phyloP scores from a whole-genome alignment of 2,329 filamentous ascomycete genomes.

The Calonectria hawksworthii region DNA sequence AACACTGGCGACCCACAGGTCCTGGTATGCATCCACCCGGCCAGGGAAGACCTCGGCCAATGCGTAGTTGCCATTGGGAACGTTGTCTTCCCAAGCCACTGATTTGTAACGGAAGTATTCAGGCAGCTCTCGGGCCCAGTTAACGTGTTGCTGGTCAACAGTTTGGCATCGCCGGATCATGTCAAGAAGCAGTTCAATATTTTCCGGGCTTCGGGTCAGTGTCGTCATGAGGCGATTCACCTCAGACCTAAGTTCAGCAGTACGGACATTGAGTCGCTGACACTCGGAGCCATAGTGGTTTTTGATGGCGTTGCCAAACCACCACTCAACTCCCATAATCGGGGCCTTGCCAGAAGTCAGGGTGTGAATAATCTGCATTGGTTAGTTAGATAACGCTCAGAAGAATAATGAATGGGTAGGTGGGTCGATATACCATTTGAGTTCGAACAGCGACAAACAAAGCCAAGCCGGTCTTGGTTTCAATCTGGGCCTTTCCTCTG shows the following conservation, averaged over 20 bases:
- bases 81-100: slow-evolving; percentile 69
- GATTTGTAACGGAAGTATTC: slow-evolving; percentile 65
- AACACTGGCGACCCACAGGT: slow-evolving; percentile 70
- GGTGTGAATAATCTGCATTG: slow-evolving; percentile 67
- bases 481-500: slow-evolving; percentile 68
- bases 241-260: slow-evolving; percentile 69
- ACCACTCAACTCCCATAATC: slow-evolving; percentile 70
- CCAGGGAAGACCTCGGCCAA: slow-evolving; percentile 72
- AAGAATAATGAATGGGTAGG: slow-evolving; percentile 1
- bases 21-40: slow-evolving; percentile 70
- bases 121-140: slow-evolving; percentile 66
- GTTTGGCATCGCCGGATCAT: slow-evolving; percentile 66
- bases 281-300: slow-evolving; percentile 63
- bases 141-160: slow-evolving; percentile 65
- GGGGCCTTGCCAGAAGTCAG: slow-evolving; percentile 67
- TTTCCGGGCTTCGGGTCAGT: slow-evolving; percentile 61
- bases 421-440: slow-evolving; percentile 64
- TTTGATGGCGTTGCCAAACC: slow-evolving; percentile 67
- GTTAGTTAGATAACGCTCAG: slow-evolving; percentile 18
- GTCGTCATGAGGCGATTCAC: slow-evolving; percentile 64
- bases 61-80: slow-evolving; percentile 65
- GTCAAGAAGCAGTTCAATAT: slow-evolving; percentile 63
- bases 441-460: slow-evolving; percentile 73
- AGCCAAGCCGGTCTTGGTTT: slow-evolving; percentile 65
- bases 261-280: slow-evolving; percentile 66